These are phyloP conservation scores for Malus orientalis DNA, from an alignment of 306 rosid species.

Conservation along the genomic window DNA sequence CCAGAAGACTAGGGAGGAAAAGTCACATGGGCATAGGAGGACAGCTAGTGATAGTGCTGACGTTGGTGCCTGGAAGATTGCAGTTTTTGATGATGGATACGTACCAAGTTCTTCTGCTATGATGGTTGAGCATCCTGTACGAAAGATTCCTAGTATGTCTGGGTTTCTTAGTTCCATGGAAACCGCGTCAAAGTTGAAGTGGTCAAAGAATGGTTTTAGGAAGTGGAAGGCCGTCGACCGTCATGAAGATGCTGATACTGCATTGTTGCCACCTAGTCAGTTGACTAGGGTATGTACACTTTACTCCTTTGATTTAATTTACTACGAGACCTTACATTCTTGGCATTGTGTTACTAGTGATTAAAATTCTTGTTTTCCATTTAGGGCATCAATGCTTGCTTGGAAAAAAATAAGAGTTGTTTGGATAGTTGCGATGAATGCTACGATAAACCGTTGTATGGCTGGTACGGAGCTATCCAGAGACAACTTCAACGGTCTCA, in stretches of 20 bases:
- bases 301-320: background rate
- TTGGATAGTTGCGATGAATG: conserved; percentile 56
- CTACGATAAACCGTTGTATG: conserved; percentile 70
- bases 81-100: conserved; percentile 46
- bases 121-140: conserved; percentile 40
- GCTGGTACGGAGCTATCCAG: conserved; percentile 86
- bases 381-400: conserved; percentile 45
- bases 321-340: background rate
- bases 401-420: conserved; percentile 60
- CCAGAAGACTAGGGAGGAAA: conserved; percentile 29
- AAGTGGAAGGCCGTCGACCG: conserved; percentile 51
- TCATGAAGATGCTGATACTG: conserved; percentile 39
- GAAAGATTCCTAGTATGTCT: conserved; percentile 83
- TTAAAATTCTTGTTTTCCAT: background rate
- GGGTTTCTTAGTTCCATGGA: conserved; percentile 67
- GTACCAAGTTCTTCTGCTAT: conserved; percentile 25
- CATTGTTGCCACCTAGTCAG: conserved; percentile 38
- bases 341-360: conserved; percentile 1
- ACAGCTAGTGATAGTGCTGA: conserved; percentile 90
- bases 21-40: conserved; percentile 70
- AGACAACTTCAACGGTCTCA: conserved; percentile 89
- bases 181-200: conserved; percentile 58
- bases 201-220: conserved; percentile 75
- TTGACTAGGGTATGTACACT: conserved; percentile 47
- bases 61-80: conserved; percentile 69